Percentiles rank a stretch among this genome's conserved stretches.
phyloP scores from a whole-genome alignment of 257 asterid genomes.

The Paulownia fortunei region DNA sequence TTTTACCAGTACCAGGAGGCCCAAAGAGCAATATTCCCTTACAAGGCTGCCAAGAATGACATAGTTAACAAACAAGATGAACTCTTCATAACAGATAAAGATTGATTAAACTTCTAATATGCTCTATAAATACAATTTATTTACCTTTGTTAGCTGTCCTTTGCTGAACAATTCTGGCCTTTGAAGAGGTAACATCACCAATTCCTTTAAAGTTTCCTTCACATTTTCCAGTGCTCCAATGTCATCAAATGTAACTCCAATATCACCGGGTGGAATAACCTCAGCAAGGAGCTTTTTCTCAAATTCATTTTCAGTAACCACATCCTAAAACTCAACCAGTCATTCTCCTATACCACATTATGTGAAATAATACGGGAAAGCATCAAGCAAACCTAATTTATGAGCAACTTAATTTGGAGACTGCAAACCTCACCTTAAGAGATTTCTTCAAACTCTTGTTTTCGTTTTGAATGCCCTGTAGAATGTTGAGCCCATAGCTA shows the following conservation, averaged over 20 bases:
- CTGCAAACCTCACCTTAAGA: conserved; percentile 56
- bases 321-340: conserved; percentile 63
- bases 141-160: conserved; percentile 89
- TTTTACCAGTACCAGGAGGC: conserved; percentile 93
- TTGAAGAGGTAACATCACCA: conserved; percentile 92
- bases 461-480: conserved; percentile 76
- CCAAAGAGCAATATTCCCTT: conserved; percentile 95
- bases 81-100: conserved; percentile 18
- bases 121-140: conserved; percentile 16
- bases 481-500: conserved; percentile 71
- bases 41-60: conserved; percentile 71
- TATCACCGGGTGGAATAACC: conserved; percentile 85
- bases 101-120: conserved; percentile 12
- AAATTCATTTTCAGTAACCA: conserved; percentile 83
- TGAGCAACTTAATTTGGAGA: conserved; percentile 19
- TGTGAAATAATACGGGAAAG: conserved; percentile 24
- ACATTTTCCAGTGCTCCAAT: conserved; percentile 91
- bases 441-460: conserved; percentile 75
- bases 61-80: conserved; percentile 29
- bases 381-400: conserved; percentile 21
- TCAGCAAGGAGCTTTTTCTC: conserved; percentile 86
- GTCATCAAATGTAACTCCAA: conserved; percentile 88
- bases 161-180: conserved; percentile 89
- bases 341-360: conserved; percentile 20
- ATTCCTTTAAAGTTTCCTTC: conserved; percentile 88